Percentiles rank a stretch among this genome's conserved stretches.
These are phyloP conservation scores for Lactifluus pinguis DNA, from an alignment of 768 basidiomycete species.

Conservation along the genomic window DNA sequence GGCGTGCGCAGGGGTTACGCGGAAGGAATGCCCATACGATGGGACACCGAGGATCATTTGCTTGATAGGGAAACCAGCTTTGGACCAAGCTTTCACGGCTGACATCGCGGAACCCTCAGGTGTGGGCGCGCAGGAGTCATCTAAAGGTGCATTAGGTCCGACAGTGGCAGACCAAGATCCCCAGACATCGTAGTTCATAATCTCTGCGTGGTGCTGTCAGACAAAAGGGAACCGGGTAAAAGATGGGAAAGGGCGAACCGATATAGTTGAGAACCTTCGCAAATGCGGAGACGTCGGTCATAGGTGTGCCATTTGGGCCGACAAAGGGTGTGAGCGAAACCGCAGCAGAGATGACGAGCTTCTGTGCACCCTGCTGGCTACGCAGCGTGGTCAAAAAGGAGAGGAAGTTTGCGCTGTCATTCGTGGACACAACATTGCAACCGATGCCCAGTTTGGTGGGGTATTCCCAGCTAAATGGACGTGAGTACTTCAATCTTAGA, in stretches of 20 bases:
- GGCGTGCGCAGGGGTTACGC: constrained; percentile 30
- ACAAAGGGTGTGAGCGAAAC: constrained; percentile 41
- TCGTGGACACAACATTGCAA: constrained; percentile 48
- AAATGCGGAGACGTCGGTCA: constrained; percentile 63
- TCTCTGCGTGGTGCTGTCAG: constrained; percentile 10
- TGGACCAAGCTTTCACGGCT: constrained; percentile 67
- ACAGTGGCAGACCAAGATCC: constrained; percentile 44
- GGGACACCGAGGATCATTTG: constrained; percentile 82
- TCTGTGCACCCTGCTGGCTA: constrained; percentile 39
- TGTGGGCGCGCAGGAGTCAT: constrained; percentile 61
- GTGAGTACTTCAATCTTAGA: neutral
- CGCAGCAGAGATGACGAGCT: constrained; percentile 51
- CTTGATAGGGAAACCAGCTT: constrained; percentile 66
- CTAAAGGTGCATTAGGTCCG: constrained; percentile 84
- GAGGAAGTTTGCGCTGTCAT: constrained; percentile 74
- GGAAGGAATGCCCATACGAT: constrained; percentile 71
- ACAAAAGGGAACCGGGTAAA: neutral
- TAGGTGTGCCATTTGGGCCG: constrained; percentile 43
- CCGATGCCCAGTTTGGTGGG: constrained; percentile 57
- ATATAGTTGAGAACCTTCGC: constrained; percentile 61
- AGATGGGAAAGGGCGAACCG: constrained; percentile 14
- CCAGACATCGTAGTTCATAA: constrained; percentile 68
- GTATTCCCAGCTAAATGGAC: constrained; percentile 71
- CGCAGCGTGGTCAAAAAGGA: constrained; percentile 65
- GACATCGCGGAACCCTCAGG: constrained; percentile 68